phyloP scores from a whole-genome alignment of 2,329 filamentous ascomycete species.

The Colletotrichum orbiculare region DNA sequence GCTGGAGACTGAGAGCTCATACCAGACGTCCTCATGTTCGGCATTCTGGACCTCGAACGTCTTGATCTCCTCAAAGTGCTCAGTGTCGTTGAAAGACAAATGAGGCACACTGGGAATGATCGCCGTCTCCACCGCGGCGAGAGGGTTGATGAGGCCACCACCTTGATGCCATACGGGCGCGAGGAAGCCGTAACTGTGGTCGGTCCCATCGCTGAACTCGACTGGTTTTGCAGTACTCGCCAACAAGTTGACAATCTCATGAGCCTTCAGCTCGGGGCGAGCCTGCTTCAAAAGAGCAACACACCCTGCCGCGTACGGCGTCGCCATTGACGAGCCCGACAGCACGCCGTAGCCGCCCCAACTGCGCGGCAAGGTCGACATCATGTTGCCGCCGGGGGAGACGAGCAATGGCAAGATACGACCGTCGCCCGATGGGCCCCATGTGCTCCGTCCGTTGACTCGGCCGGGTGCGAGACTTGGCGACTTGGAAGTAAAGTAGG shows the following conservation, averaged over 20 bases:
- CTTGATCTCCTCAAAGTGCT: neutral
- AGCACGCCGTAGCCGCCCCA: neutral
- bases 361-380: slow-evolving; percentile 1
- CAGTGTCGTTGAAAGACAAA: neutral
- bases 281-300: neutral
- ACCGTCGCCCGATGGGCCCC: neutral
- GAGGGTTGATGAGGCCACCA: neutral
- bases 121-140: neutral
- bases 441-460: neutral
- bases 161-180: neutral
- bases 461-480: too few relatives aligned
- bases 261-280: neutral
- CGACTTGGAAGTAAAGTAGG: neutral
- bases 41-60: neutral
- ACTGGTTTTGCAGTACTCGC: neutral
- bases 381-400: neutral
- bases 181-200: neutral
- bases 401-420: neutral
- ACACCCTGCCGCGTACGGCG: neutral
- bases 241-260: neutral
- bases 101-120: neutral
- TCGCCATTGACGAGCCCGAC: neutral
- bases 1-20: neutral
- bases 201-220: neutral
- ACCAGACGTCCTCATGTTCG: neutral